Evolutionary conservation across 352 stramenopile genomes (phyloP).

Genomic region (Phytopythium cucurbitacearum): DNA sequence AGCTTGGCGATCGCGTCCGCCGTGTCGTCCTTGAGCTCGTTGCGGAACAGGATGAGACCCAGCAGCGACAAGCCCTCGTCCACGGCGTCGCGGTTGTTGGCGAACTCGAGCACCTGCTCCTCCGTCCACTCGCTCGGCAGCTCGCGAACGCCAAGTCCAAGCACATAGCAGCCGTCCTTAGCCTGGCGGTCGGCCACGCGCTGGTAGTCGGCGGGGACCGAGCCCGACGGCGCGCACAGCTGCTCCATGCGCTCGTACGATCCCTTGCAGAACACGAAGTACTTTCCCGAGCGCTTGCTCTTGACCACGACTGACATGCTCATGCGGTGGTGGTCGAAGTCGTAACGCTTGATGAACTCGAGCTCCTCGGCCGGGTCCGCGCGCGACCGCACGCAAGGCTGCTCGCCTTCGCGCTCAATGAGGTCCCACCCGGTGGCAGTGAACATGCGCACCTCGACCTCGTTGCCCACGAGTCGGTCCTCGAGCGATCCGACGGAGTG

Average conservation of each 20-base stretch:
- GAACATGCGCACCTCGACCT: slow-evolving; percentile 78
- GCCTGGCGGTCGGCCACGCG: slow-evolving; percentile 25
- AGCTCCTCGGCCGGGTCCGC: slow-evolving; percentile 17
- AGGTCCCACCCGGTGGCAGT: slow-evolving; percentile 41
- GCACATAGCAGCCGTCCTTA: slow-evolving; percentile 66
- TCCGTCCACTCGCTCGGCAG: slow-evolving; percentile 16
- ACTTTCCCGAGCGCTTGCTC: slow-evolving; percentile 19
- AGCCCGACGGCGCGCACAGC: slow-evolving; percentile 21
- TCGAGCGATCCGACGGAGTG: slow-evolving; percentile 48
- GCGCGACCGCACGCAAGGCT: slow-evolving; percentile 11
- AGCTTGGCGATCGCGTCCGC: slow-evolving; percentile 51
- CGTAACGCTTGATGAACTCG: slow-evolving; percentile 65
- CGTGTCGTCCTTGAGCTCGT: slow-evolving; percentile 64
- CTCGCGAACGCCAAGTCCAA: slow-evolving; percentile 43
- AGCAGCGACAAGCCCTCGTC: slow-evolving; percentile 48
- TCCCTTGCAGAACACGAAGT: slow-evolving; percentile 69
- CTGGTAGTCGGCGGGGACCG: slow-evolving; percentile 56
- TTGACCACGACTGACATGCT: slow-evolving; percentile 76
- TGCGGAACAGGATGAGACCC: slow-evolving; percentile 74
- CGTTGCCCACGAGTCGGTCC: slow-evolving; percentile 52
- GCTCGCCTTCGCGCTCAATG: slow-evolving; percentile 20
- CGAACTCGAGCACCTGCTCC: slow-evolving; percentile 15
- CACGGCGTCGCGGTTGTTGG: slow-evolving; percentile 36
- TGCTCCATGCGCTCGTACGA: slow-evolving; percentile 61
- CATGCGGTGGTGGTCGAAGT: slow-evolving; percentile 81